Conservation (phyloP, 208 protist species). For the Kentomonas sorsogonicus region DNA sequence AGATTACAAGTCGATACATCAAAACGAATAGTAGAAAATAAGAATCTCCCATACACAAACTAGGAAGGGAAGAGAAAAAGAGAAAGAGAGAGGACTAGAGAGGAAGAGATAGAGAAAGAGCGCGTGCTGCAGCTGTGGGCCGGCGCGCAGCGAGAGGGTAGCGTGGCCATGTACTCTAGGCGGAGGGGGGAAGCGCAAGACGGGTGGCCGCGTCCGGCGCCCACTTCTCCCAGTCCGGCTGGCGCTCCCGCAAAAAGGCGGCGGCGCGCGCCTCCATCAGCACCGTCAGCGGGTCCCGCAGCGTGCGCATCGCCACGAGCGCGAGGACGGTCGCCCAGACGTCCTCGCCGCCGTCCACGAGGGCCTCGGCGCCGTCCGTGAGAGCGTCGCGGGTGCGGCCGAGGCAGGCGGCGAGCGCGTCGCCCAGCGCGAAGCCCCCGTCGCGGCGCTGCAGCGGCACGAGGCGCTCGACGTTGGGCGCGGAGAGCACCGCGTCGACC, state of each 20-base stretch:
- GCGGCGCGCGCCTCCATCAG: constrained; percentile 23
- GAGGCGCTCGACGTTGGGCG: constrained; percentile 21
- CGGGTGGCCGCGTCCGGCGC: too few species aligned
- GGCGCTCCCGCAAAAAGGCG: constrained; percentile 15
- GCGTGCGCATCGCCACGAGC: constrained; percentile 22
- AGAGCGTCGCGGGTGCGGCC: constrained; percentile 18
- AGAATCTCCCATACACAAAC: constrained; percentile 4
- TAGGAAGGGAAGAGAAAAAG: constrained; percentile 10
- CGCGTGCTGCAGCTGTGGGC: neutral
- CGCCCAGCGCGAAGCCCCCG: constrained; percentile 33
- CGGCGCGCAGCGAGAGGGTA: neutral
- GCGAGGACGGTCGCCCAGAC: constrained; percentile 51
- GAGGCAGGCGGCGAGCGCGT: constrained; percentile 16
- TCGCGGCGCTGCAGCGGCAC: constrained; percentile 30
- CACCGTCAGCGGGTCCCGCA: constrained; percentile 13
- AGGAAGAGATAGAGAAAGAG: constrained; percentile 10
- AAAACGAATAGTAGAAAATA: neutral
- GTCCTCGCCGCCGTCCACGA: constrained; percentile 9
- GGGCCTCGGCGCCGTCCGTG: constrained; percentile 14
- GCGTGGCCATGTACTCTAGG: too few species aligned
- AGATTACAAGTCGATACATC: neutral
- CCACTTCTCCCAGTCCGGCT: too few species aligned
- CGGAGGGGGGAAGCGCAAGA: too few species aligned
- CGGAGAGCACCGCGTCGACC: constrained; percentile 12
- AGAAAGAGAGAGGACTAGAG: constrained; percentile 3